phyloP scores from a whole-genome alignment of 139 green algal genomes.

The Chlamydomonas eustigma region DNA sequence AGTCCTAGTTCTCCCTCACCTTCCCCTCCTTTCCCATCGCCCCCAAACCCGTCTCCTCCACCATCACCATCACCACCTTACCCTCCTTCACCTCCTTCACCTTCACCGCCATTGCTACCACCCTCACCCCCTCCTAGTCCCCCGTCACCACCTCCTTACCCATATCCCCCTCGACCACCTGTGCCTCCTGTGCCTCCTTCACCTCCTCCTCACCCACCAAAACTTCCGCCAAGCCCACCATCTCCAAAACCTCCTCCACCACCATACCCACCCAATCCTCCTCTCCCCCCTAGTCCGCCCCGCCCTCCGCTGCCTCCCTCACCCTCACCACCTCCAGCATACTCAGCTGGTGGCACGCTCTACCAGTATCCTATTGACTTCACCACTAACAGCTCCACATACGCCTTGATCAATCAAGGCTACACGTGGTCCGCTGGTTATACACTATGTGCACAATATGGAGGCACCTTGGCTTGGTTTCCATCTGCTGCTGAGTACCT shows the following conservation, averaged over 20 bases:
- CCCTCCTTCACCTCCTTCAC: not conserved
- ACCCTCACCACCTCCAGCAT: not conserved
- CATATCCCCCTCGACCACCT: not conserved
- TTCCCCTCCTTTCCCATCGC: not conserved
- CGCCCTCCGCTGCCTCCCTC: not conserved
- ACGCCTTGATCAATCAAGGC: not conserved
- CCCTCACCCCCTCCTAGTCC: not conserved
- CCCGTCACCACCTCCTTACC: not conserved
- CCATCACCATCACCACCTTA: not conserved
- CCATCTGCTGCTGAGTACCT: not conserved
- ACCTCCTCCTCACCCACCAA: not conserved
- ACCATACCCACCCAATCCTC: not conserved
- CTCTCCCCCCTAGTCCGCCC: not conserved
- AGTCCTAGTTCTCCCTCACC: not conserved
- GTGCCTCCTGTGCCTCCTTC: not conserved
- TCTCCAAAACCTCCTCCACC: not conserved
- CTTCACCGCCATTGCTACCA: not conserved
- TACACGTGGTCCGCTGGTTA: not conserved
- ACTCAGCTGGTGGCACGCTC: not conserved
- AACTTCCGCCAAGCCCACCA: not conserved
- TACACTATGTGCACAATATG: not conserved
- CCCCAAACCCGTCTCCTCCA: not conserved
- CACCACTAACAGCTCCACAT: not conserved
- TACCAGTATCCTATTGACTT: not conserved
- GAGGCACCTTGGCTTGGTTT: not conserved